A percentile compares a stretch with the other conserved stretches of the same genome.
Evolutionary conservation across 2,329 filamentous ascomycete genomes (phyloP).

Genomic region (Sporothrix humicola): DNA sequence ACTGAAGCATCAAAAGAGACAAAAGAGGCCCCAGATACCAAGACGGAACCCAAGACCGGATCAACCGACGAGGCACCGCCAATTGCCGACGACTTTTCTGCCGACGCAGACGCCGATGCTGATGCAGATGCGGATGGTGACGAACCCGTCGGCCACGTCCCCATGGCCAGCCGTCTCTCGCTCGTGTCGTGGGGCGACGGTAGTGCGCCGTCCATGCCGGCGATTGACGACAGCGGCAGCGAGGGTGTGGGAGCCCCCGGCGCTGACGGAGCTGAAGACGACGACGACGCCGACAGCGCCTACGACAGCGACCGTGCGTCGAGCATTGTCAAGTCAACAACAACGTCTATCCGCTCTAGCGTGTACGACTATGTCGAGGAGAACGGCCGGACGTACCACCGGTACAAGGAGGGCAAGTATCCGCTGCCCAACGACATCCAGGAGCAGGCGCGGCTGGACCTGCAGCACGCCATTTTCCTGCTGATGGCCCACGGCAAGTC

Average conservation of each 20-base stretch:
- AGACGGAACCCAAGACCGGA: too few relatives aligned
- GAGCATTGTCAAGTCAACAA: constrained; percentile 3
- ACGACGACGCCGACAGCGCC: constrained; percentile 1
- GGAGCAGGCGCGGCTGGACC: constrained; percentile 43
- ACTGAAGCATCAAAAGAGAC: neutral
- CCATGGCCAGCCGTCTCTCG: constrained; percentile 32
- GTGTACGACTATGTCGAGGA: constrained; percentile 37
- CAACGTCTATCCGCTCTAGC: constrained; percentile 35
- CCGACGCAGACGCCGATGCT: neutral
- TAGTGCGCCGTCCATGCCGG: constrained; percentile 29
- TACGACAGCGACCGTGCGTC: constrained; percentile 4
- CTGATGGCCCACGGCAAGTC: constrained; percentile 53
- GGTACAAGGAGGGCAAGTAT: constrained; percentile 38
- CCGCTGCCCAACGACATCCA: constrained; percentile 38
- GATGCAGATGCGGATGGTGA: neutral
- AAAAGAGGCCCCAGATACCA: neutral
- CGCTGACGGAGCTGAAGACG: too few relatives aligned
- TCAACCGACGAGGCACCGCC: neutral
- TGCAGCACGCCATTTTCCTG: constrained; percentile 46
- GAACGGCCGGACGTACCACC: constrained; percentile 38
- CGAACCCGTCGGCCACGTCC: constrained; percentile 27
- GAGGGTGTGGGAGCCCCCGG: neutral
- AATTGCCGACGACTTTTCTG: neutral
- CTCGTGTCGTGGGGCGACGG: constrained; percentile 34
- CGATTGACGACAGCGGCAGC: constrained; percentile 30